Percentiles rank a stretch among this genome's conserved stretches.
phyloP scores from a whole-genome alignment of 78 protist genomes.

The Carpediemonas membranifera region DNA sequence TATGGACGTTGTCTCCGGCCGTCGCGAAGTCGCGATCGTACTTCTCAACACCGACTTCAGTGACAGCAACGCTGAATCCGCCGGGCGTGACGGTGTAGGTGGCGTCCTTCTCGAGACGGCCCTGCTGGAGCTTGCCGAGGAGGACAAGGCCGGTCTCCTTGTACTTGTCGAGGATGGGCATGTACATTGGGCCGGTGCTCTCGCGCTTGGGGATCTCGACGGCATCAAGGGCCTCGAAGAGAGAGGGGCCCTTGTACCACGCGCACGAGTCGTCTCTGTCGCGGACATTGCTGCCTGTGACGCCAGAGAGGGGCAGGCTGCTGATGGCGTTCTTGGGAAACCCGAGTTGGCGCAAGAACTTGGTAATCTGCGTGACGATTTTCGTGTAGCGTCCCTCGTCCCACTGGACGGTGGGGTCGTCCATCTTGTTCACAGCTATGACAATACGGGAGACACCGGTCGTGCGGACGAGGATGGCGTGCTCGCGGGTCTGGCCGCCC shows the following conservation, averaged over 20 bases:
- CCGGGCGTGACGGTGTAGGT: too few species aligned
- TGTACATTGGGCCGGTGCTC: too few species aligned
- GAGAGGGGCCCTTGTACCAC: slow-evolving; percentile 66
- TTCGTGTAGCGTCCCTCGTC: not conserved
- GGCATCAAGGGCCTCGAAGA: too few species aligned
- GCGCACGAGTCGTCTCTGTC: slow-evolving; percentile 45
- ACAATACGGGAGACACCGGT: slow-evolving; percentile 70
- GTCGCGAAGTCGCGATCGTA: too few species aligned
- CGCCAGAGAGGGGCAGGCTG: slow-evolving; percentile 91
- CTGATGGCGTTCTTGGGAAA: too few species aligned
- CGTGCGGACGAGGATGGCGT: slow-evolving; percentile 58
- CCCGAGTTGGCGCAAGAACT: not conserved
- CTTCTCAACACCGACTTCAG: too few species aligned
- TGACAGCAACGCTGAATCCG: too few species aligned
- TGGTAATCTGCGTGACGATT: not conserved
- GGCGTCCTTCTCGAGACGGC: too few species aligned
- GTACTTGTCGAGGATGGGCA: too few species aligned
- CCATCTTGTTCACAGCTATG: slow-evolving; percentile 92
- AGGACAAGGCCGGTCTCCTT: too few species aligned
- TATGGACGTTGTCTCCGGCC: too few species aligned
- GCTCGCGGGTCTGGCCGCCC: slow-evolving; percentile 92
- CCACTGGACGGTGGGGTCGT: slow-evolving; percentile 80
- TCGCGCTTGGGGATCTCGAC: slow-evolving; percentile 21
- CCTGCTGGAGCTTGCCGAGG: too few species aligned
- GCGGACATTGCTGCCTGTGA: slow-evolving; percentile 87